Evolutionary conservation across 2,329 filamentous ascomycete species (phyloP).

Genomic region (Claviceps paspali): DNA sequence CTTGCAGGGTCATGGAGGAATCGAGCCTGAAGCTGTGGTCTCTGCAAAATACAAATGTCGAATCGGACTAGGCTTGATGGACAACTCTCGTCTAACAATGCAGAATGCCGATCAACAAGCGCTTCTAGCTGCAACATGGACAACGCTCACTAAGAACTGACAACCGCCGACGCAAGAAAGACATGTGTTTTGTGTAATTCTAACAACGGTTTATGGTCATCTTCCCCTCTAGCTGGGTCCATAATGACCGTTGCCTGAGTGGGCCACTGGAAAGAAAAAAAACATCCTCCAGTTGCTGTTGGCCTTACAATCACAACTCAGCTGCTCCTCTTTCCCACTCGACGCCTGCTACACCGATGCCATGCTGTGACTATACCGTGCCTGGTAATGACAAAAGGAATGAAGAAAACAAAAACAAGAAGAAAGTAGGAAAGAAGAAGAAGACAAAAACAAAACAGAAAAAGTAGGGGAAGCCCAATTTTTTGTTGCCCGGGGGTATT

Average conservation of each 20-base stretch:
- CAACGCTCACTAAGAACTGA: no score
- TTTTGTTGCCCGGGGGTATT: no score
- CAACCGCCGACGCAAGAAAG: background rate
- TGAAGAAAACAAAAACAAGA: background rate
- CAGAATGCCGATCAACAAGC: no score
- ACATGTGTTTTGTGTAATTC: background rate
- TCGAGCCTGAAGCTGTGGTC: constrained; percentile 8
- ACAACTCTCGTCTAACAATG: background rate
- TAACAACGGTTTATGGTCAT: no score
- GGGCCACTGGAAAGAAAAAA: no score
- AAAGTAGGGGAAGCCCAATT: background rate
- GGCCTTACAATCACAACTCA: background rate
- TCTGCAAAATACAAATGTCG: background rate
- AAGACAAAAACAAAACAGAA: background rate
- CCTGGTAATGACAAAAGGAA: background rate
- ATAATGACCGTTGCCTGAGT: background rate
- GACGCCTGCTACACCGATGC: background rate
- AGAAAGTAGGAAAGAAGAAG: no score
- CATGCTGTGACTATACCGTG: background rate
- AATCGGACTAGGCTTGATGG: background rate
- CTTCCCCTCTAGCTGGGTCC: background rate
- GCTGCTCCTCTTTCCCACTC: background rate
- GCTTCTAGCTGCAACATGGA: no score
- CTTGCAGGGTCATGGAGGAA: constrained; percentile 3
- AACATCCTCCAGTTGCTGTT: no score